Conservation (phyloP, 208 protist genomes). For the Trypanosoma rangeli region DNA sequence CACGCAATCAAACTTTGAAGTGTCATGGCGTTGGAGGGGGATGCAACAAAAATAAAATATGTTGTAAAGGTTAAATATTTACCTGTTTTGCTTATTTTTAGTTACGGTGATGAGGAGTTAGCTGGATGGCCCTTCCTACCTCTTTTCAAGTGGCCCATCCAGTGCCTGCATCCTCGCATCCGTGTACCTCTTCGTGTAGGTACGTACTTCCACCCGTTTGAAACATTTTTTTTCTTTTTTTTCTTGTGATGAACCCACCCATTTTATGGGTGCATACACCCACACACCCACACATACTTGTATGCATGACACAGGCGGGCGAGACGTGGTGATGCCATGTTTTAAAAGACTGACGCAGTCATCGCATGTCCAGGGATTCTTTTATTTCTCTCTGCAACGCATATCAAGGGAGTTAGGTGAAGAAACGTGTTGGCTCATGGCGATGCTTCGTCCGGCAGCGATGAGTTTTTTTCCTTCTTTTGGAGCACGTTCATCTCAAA, state of each 20-base stretch:
- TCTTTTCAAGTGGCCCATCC: background rate
- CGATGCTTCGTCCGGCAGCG: background rate
- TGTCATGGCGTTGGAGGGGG: background rate
- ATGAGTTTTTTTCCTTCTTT: constrained; percentile 22
- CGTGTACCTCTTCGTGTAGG: too few relatives aligned
- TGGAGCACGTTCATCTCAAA: constrained; percentile 20
- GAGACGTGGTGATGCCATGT: background rate
- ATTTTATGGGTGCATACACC: too few relatives aligned
- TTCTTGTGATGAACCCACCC: too few relatives aligned
- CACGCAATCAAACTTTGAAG: background rate
- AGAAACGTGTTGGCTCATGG: background rate
- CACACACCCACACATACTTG: too few relatives aligned
- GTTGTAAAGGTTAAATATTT: background rate
- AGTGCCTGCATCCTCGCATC: background rate
- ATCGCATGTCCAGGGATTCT: background rate
- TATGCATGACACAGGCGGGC: background rate
- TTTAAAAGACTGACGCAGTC: background rate
- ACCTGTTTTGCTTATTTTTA: background rate
- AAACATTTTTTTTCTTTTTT: too few relatives aligned
- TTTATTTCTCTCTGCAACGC: constrained; percentile 12
- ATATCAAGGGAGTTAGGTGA: background rate
- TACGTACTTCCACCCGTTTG: too few relatives aligned
- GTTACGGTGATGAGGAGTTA: background rate
- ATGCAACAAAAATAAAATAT: background rate
- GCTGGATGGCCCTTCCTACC: background rate